phyloP scores from a whole-genome alignment of 495 filamentous ascomycete species.

The Neohortaea acidophila region DNA sequence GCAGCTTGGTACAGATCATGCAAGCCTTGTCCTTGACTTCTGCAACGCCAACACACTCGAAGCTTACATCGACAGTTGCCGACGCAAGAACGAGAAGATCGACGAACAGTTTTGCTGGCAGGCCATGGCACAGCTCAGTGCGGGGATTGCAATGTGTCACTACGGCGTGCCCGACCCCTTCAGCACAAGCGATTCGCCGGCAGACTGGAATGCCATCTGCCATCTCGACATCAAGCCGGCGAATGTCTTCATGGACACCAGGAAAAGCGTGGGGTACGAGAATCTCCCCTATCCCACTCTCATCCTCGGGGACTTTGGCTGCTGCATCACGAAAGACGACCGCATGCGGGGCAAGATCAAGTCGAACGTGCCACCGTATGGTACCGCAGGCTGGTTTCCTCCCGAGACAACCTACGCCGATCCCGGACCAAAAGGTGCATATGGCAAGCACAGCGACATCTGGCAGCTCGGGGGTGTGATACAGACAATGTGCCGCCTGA shows the following conservation, averaged over 20 bases:
- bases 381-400: slow-evolving; percentile 5
- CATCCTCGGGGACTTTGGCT: slow-evolving; percentile 21
- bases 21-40: slow-evolving; percentile 14
- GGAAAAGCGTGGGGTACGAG: neutral
- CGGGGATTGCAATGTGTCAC: slow-evolving; percentile 15
- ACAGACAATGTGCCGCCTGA: slow-evolving; percentile 1
- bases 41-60: slow-evolving; percentile 13
- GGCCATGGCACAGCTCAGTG: slow-evolving; percentile 6
- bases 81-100: too few relatives aligned
- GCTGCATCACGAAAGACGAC: slow-evolving; percentile 5
- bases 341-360: neutral
- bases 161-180: slow-evolving; percentile 5
- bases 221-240: slow-evolving; percentile 20
- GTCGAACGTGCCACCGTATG: neutral
- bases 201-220: slow-evolving; percentile 15
- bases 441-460: slow-evolving; percentile 10
- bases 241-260: slow-evolving; percentile 5
- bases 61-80: slow-evolving; percentile 3
- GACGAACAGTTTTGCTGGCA: slow-evolving; percentile 11
- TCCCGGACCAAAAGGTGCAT: slow-evolving; percentile 1
- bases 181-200: neutral
- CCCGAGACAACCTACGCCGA: slow-evolving; percentile 1
- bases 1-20: neutral
- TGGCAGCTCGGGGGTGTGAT: slow-evolving; percentile 9
- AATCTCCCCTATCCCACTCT: slow-evolving; percentile 2